Percentiles rank a stretch among this genome's conserved stretches.
Conservation (phyloP, 2,329 filamentous ascomycete genomes). For the Ascochyta clinopodiicola region DNA sequence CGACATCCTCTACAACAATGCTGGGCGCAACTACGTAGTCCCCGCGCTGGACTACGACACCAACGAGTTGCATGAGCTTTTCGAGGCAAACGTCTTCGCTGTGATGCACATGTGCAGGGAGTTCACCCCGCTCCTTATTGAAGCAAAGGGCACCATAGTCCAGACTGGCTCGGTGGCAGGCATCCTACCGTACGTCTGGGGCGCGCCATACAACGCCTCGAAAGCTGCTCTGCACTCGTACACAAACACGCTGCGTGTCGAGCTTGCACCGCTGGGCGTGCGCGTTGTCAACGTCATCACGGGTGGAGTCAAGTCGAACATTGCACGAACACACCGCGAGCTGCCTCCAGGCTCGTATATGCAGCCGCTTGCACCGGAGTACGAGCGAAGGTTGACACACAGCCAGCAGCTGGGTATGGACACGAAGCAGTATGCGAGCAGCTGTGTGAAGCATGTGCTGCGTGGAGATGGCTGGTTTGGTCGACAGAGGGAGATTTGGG, state of each 20-base stretch:
- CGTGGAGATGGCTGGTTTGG: slow-evolving; percentile 37
- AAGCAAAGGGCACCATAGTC: slow-evolving; percentile 54
- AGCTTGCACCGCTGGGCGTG: slow-evolving; percentile 60
- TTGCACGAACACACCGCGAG: slow-evolving; percentile 59
- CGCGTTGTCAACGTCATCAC: slow-evolving; percentile 60
- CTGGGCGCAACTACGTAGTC: slow-evolving; percentile 63
- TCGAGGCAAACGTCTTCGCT: slow-evolving; percentile 59
- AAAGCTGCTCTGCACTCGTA: slow-evolving; percentile 67
- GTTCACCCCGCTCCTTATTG: slow-evolving; percentile 62
- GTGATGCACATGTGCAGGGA: slow-evolving; percentile 65
- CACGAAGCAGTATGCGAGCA: slow-evolving; percentile 60
- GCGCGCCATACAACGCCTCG: slow-evolving; percentile 61
- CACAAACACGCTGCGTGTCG: slow-evolving; percentile 64
- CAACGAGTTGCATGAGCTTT: slow-evolving; percentile 38
- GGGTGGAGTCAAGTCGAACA: slow-evolving; percentile 66
- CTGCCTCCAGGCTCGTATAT: slow-evolving; percentile 60
- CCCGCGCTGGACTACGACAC: slow-evolving; percentile 62
- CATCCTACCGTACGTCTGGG: slow-evolving; percentile 46
- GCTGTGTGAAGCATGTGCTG: slow-evolving; percentile 62
- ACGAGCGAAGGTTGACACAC: slow-evolving; percentile 59
- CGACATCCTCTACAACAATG: slow-evolving; percentile 67
- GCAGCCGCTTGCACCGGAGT: slow-evolving; percentile 59
- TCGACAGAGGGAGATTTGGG: slow-evolving; percentile 61
- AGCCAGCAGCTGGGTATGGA: slow-evolving; percentile 62
- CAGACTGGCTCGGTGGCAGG: slow-evolving; percentile 55